These are phyloP conservation scores for Candida broadrunensis DNA, from an alignment of 805 yeast species.

Conservation along the genomic window DNA sequence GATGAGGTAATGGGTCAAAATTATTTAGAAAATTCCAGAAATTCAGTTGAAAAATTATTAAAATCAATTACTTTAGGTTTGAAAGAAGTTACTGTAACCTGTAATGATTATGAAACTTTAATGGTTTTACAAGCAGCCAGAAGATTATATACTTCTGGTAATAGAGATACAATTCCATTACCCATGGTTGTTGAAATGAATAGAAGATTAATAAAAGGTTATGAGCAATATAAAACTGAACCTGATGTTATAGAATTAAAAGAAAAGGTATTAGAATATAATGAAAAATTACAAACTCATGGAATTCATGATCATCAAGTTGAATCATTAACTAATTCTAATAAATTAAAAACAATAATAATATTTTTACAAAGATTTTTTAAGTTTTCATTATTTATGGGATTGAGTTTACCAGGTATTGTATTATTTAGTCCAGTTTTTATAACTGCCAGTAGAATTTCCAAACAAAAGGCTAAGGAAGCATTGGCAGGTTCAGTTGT, in stretches of 20 bases:
- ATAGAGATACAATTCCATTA: conserved; percentile 33
- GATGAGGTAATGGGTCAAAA: conserved; percentile 22
- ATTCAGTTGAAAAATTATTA: conserved; percentile 24
- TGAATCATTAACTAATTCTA: conserved; percentile 20
- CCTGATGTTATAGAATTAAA: conserved; percentile 32
- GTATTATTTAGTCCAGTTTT: conserved; percentile 40
- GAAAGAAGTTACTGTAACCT: conserved; percentile 38
- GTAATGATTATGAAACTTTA: conserved; percentile 41
- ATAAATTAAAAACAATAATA: conserved; percentile 17
- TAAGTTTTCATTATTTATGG: conserved; percentile 25
- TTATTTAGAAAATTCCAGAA: conserved; percentile 24
- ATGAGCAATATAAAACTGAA: conserved; percentile 27
- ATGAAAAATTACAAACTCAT: conserved; percentile 23
- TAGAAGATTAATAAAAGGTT: conserved; percentile 35
- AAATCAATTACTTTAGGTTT: conserved; percentile 29
- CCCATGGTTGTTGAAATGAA: conserved; percentile 43
- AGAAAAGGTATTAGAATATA: conserved; percentile 29
- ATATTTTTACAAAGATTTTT: conserved; percentile 24
- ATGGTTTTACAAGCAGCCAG: conserved; percentile 42
- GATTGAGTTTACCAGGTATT: conserved; percentile 36
- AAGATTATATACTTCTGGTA: conserved; percentile 33
- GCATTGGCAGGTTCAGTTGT: conserved; percentile 39
- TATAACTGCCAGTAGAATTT: conserved; percentile 29
- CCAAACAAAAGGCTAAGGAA: conserved; percentile 31
- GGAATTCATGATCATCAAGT: conserved; percentile 44